These are phyloP conservation scores for Rhodamnia rubescens DNA, from an alignment of 345 rosid species.

Conservation along the genomic window DNA sequence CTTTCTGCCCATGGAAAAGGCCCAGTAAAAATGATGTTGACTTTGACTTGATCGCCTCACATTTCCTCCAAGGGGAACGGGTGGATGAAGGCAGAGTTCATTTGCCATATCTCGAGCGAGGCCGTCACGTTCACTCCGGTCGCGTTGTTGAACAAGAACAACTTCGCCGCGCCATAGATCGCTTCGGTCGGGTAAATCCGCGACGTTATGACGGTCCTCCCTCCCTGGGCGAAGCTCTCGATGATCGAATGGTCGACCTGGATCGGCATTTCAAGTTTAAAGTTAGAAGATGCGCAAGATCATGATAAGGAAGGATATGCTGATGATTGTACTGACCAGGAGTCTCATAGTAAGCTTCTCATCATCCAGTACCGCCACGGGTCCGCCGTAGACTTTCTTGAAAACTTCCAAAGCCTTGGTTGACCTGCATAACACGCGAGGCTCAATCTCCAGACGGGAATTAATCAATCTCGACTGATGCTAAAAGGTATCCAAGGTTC, in stretches of 20 bases:
- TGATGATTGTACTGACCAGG: slow-evolving; percentile 31
- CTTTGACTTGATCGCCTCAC: neutral
- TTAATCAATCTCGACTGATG: neutral
- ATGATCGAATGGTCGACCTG: slow-evolving; percentile 96
- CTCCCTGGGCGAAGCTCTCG: slow-evolving; percentile 83
- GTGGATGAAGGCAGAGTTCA: slow-evolving; percentile 68
- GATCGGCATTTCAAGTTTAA: neutral
- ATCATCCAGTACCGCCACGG: slow-evolving; percentile 52
- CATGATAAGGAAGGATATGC: neutral
- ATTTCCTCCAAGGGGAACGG: slow-evolving; percentile 29
- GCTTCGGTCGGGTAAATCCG: slow-evolving; percentile 84
- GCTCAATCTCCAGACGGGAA: neutral
- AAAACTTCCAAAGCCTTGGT: slow-evolving; percentile 50
- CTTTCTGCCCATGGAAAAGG: neutral
- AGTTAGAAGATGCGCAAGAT: neutral
- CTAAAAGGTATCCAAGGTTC: neutral
- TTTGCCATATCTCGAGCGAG: slow-evolving; percentile 61
- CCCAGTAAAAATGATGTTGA: neutral
- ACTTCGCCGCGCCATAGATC: slow-evolving; percentile 61
- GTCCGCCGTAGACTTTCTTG: slow-evolving; percentile 50
- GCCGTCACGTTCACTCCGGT: slow-evolving; percentile 60
- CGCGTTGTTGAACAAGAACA: slow-evolving; percentile 85
- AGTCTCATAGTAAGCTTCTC: slow-evolving; percentile 63
- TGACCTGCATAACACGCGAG: slow-evolving; percentile 37
- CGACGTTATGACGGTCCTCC: slow-evolving; percentile 70